A percentile compares a stretch with the other conserved stretches of the same genome.
These are phyloP conservation scores for Coccomyxa subellipsoidea DNA, from an alignment of 163 green algal species.

Conservation along the genomic window DNA sequence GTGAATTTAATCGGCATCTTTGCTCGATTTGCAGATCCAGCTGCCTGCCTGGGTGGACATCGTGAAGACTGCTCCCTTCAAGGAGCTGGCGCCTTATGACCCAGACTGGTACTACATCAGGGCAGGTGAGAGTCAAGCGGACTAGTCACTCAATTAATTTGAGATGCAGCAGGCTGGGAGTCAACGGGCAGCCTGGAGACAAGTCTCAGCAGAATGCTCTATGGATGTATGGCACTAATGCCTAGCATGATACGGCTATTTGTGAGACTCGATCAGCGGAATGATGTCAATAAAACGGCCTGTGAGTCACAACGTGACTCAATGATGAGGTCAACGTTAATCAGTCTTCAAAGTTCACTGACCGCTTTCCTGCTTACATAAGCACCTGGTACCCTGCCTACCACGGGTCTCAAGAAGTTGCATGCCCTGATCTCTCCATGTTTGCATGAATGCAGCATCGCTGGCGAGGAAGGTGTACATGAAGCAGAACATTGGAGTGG, in stretches of 20 bases:
- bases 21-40: conserved; percentile 66
- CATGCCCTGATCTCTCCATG: background rate
- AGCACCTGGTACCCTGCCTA: background rate
- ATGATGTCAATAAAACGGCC: background rate
- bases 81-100: conserved; percentile 95
- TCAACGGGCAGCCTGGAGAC: too few species aligned
- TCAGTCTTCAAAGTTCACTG: conserved; percentile 14
- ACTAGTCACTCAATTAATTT: too few species aligned
- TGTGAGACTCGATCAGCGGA: background rate
- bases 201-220: too few species aligned
- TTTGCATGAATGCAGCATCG: conserved; percentile 52
- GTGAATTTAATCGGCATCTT: background rate
- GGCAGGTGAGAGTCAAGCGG: conserved; percentile 81
- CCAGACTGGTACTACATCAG: conserved; percentile 99
- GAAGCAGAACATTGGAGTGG: conserved; percentile 85
- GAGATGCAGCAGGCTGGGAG: too few species aligned
- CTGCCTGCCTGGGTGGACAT: conserved; percentile 91
- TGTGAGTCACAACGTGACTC: background rate
- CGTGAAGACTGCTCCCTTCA: conserved; percentile 95
- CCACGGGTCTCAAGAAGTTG: too few species aligned
- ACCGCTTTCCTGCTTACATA: background rate
- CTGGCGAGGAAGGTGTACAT: conserved; percentile 96
- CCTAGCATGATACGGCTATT: too few species aligned
- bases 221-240: too few species aligned
- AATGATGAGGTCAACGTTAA: background rate